Base-by-base conservation (phyloP, 1,284 basidiomycete species). In the Serendipita sp. region DNA sequence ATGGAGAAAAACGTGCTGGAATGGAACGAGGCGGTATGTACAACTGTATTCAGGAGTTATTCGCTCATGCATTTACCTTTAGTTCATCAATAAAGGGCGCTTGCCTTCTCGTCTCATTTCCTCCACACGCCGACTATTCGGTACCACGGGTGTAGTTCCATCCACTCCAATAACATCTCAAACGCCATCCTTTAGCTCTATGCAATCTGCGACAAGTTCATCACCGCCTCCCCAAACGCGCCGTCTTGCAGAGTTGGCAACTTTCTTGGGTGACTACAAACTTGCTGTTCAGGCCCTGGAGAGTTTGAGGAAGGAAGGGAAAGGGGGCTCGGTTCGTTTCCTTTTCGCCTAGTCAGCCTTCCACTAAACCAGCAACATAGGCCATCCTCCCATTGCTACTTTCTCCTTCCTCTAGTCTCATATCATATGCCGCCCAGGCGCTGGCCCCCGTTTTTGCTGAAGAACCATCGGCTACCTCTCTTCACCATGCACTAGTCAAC, bases 221-320 rank as follows among this genome's bases (percentile, higher is more conserved):
- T 69, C 71, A 63, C 79, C 77, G 32, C 79, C 82, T 6, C 78
- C 83, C n/a, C 87, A 87, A 68, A 83, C 85, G 65, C 79, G 86
- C 61, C 81, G 95, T n/a, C 77, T 99, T 1, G 95, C 93, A 6
- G 96, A 99, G 72, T 94, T 98, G 73, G 87, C 93, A 1, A 96
- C 96, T 60, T 86, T 95, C 67, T 76, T 97, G 0, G 86, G 91
- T 1, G 95, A 99, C 75, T 85, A 87, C 72, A 91, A 90, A 67
- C 79, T 95, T 44, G 95, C 95, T 0, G 78, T 82, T 0, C 75
- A 77, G 13, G 84, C 95, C 26, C 99, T 94, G 87, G 95, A 98
- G 68, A 76, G 85, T 1, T 71, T 91, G 17, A 79, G 91, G 61
- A 90, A 91, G 69, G 91, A 94, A 63, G 79, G 79, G 44, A 85